Evolutionary conservation across 2,329 filamentous ascomycete species (phyloP).

Genomic region (Cercospora berteroae): DNA sequence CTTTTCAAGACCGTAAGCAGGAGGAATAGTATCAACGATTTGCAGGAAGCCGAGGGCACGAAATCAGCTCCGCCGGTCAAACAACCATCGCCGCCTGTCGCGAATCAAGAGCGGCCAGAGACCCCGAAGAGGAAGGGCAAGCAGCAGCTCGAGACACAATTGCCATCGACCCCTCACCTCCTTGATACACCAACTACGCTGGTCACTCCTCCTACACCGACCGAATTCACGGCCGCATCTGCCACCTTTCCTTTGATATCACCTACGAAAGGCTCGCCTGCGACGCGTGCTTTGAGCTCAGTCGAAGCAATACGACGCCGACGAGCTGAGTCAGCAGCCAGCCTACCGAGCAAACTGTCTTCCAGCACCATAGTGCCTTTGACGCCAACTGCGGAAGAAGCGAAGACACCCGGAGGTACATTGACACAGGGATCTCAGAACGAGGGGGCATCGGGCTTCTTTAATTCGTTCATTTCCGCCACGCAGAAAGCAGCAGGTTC

Average conservation of each 20-base stretch:
- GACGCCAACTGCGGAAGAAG: slow-evolving; percentile 72
- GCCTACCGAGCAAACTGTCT: slow-evolving; percentile 78
- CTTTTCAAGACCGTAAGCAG: slow-evolving; percentile 44
- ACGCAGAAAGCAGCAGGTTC: slow-evolving; percentile 87
- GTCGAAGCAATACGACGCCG: slow-evolving; percentile 37
- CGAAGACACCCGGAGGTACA: slow-evolving; percentile 58
- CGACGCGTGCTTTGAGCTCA: slow-evolving; percentile 26
- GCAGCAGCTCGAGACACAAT: slow-evolving; percentile 38
- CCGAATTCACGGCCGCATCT: slow-evolving; percentile 38
- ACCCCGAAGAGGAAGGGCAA: slow-evolving; percentile 25
- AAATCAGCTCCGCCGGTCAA: neutral
- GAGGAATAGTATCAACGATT: slow-evolving; percentile 35
- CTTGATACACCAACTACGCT: slow-evolving; percentile 54
- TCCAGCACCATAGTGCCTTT: slow-evolving; percentile 69
- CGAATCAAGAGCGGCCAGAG: slow-evolving; percentile 24
- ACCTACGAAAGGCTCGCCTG: slow-evolving; percentile 48
- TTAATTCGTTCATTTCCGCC: slow-evolving; percentile 87
- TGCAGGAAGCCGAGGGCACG: slow-evolving; percentile 28
- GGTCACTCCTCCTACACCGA: slow-evolving; percentile 64
- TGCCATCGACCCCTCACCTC: slow-evolving; percentile 41
- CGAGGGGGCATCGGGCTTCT: slow-evolving; percentile 64
- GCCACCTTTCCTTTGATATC: slow-evolving; percentile 26
- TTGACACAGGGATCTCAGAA: slow-evolving; percentile 43
- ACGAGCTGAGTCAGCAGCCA: slow-evolving; percentile 33
- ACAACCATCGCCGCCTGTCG: neutral